Evolutionary conservation across 257 asterid species (phyloP).

Genomic region (Leonotis leonurus): DNA sequence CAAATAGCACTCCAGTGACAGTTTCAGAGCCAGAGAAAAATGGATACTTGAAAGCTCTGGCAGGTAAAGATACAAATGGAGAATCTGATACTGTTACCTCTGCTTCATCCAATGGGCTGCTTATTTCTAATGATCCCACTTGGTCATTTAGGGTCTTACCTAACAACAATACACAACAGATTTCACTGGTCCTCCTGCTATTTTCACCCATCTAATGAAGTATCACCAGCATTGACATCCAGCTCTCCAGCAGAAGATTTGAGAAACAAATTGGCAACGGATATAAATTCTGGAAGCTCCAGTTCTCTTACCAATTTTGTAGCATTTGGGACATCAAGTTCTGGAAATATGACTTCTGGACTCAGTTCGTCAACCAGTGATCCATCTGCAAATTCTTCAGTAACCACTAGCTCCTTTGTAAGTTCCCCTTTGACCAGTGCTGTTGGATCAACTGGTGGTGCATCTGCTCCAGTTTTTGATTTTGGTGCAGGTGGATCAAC

Average conservation of each 20-base stretch:
- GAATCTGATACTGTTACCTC: slow-evolving; percentile 21
- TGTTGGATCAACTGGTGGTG: slow-evolving; percentile 14
- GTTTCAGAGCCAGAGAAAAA: slow-evolving; percentile 23
- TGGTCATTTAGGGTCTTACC: slow-evolving; percentile 21
- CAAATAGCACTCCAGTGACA: slow-evolving; percentile 17
- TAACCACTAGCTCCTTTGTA: slow-evolving; percentile 9
- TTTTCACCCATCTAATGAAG: slow-evolving; percentile 16
- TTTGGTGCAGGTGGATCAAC: slow-evolving; percentile 25
- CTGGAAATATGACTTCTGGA: slow-evolving; percentile 30
- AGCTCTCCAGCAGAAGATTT: slow-evolving; percentile 24
- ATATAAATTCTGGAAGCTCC: slow-evolving; percentile 18
- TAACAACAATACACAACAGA: slow-evolving; percentile 18
- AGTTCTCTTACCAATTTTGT: slow-evolving; percentile 12
- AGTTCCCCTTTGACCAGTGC: slow-evolving; percentile 11
- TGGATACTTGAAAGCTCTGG: slow-evolving; percentile 13
- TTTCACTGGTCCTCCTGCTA: slow-evolving; percentile 17
- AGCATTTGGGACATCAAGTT: slow-evolving; percentile 16
- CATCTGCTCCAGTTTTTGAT: slow-evolving; percentile 5
- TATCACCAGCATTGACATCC: slow-evolving; percentile 24
- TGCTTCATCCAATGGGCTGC: slow-evolving; percentile 28
- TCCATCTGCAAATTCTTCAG: slow-evolving; percentile 16
- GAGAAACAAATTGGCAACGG: slow-evolving; percentile 17
- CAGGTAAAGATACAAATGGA: slow-evolving; percentile 26
- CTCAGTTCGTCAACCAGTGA: slow-evolving; percentile 19
- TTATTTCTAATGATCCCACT: slow-evolving; percentile 17